Percentiles rank a stretch among this genome's conserved stretches.
These are phyloP conservation scores for Xylaria sp. DNA, from an alignment of 2,329 filamentous ascomycete genomes.

Conservation along the genomic window DNA sequence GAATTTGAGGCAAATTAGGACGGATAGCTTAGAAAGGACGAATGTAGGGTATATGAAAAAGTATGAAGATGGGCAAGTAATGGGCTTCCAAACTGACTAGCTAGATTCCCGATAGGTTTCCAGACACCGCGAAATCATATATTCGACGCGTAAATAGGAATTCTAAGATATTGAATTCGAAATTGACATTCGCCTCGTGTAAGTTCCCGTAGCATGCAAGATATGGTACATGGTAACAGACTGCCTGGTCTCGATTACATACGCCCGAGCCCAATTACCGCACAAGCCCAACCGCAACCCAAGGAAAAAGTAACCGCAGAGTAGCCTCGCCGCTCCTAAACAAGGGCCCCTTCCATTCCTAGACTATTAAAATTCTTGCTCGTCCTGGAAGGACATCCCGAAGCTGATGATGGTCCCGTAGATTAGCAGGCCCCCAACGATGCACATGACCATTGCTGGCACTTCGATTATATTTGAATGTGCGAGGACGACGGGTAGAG, in stretches of 20 bases:
- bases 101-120: not conserved
- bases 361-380: conserved; percentile 80
- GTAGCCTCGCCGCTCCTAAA: not conserved
- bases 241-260: not conserved
- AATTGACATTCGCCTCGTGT: not conserved
- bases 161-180: not conserved
- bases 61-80: not conserved
- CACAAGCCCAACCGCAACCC: not conserved
- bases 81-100: not conserved
- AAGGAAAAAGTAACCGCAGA: not conserved
- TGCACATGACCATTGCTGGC: conserved; percentile 93
- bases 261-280: not conserved
- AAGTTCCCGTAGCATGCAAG: not conserved
- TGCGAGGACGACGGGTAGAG: conserved; percentile 84
- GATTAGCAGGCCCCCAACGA: conserved; percentile 89
- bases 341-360: not conserved
- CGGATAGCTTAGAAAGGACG: not conserved
- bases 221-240: conserved; percentile 5
- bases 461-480: conserved; percentile 82
- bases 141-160: not conserved
- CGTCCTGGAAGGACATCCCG: conserved; percentile 96
- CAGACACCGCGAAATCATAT: no score
- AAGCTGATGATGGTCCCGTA: conserved; percentile 99
- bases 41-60: not conserved
- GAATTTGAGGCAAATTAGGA: not conserved